Evolutionary conservation across 768 basidiomycete genomes (phyloP).

Genomic region (Dendrothele bispora): DNA sequence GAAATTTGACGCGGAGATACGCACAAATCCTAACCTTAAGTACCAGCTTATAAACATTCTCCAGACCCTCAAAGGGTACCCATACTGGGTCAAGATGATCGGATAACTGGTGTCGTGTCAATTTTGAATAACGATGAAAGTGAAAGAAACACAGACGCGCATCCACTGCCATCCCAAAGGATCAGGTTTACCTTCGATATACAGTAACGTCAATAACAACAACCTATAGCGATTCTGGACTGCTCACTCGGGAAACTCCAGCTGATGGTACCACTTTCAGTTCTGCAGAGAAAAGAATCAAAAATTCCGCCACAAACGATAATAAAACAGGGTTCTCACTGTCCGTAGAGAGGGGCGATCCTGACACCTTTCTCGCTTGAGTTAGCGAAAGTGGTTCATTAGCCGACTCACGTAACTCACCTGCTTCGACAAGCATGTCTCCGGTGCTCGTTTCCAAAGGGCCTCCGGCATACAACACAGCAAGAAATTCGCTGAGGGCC

Average conservation of each 20-base stretch:
- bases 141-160: too few species aligned
- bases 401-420: too few species aligned
- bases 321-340: too few species aligned
- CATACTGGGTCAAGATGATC: not conserved
- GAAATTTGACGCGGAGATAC: not conserved
- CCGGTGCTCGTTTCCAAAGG: constrained; percentile 24
- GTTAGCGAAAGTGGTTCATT: too few species aligned
- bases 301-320: too few species aligned
- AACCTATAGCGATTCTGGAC: too few species aligned
- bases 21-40: constrained; percentile 6
- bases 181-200: too few species aligned
- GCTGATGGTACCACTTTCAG: not conserved
- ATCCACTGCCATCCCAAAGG: too few species aligned
- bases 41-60: constrained; percentile 6
- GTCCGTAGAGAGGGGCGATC: too few species aligned
- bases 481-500: not conserved
- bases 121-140: too few species aligned
- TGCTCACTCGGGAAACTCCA: not conserved
- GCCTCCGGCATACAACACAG: not conserved
- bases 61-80: not conserved
- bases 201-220: too few species aligned
- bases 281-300: constrained; percentile 16
- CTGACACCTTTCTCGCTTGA: too few species aligned
- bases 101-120: not conserved
- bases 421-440: constrained; percentile 24